Evolutionary conservation across 2,329 filamentous ascomycete genomes (phyloP).

Genomic region (Aspergillus costaricaensis): DNA sequence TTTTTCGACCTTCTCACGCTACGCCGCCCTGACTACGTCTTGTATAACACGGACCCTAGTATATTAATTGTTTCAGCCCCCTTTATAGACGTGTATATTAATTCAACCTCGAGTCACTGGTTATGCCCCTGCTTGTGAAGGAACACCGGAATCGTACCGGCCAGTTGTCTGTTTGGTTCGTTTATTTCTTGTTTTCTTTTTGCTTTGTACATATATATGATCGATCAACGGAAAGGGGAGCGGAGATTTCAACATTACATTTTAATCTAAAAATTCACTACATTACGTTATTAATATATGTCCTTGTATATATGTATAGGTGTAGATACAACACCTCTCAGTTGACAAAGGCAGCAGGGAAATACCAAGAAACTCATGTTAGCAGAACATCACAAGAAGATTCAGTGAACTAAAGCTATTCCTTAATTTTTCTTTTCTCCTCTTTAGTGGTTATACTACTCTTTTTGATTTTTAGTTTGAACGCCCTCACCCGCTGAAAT

Average conservation of each 20-base stretch:
- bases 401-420: too few species aligned
- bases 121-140: neutral
- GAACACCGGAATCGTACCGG: neutral
- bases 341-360: too few species aligned
- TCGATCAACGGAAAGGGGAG: neutral
- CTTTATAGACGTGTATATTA: constrained; percentile 12
- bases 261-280: neutral
- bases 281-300: neutral
- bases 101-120: constrained; percentile 1
- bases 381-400: too few species aligned
- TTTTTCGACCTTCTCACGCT: neutral
- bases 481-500: constrained; percentile 2
- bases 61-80: constrained; percentile 12
- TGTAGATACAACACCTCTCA: too few species aligned
- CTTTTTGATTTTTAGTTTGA: neutral
- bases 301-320: neutral
- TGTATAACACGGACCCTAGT: constrained; percentile 19
- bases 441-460: neutral
- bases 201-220: constrained; percentile 15
- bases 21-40: constrained; percentile 5
- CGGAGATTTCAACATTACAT: neutral
- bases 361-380: too few species aligned
- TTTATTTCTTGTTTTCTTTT: neutral
- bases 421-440: neutral
- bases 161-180: neutral